Evolutionary conservation across 768 basidiomycete species (phyloP).

Genomic region (Candolleomyces aberdarensis): DNA sequence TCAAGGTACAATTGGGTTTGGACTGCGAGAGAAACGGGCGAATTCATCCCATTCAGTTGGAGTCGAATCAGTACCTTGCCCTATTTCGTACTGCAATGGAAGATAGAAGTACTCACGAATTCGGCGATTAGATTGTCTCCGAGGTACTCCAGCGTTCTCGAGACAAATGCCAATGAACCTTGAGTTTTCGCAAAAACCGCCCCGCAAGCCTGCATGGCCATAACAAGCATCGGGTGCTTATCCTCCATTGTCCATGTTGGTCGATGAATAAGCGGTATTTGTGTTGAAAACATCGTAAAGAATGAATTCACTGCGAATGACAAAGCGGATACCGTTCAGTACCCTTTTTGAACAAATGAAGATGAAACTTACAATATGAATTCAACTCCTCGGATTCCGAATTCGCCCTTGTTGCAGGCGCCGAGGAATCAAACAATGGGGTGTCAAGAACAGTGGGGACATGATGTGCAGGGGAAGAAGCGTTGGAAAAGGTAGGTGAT

Average conservation of each 20-base stretch:
- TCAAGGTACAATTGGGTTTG: constrained; percentile 30
- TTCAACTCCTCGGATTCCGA: constrained; percentile 47
- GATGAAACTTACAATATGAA: constrained; percentile 46
- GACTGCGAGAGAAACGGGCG: constrained; percentile 26
- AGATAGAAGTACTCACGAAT: constrained; percentile 42
- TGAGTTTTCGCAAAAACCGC: constrained; percentile 53
- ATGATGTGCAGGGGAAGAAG: not conserved
- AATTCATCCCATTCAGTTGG: not conserved
- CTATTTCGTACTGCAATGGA: not conserved
- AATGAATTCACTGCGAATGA: constrained; percentile 44
- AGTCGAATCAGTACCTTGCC: not conserved
- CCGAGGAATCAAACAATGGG: constrained; percentile 27
- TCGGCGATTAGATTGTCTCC: constrained; percentile 51
- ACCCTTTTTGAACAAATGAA: too few relatives aligned
- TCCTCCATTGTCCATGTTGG: constrained; percentile 47
- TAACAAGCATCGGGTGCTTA: constrained; percentile 49
- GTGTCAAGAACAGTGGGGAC: not conserved
- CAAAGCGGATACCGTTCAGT: too few relatives aligned
- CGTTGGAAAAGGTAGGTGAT: not conserved
- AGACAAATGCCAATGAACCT: constrained; percentile 48
- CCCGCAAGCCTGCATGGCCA: constrained; percentile 59
- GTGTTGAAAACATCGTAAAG: constrained; percentile 48
- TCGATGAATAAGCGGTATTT: constrained; percentile 57
- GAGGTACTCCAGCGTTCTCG: constrained; percentile 36
- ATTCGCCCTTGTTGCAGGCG: constrained; percentile 22